Base-by-base conservation (phyloP, 176 grass and related monocot species). In the Tillandsia fasciculata region DNA sequence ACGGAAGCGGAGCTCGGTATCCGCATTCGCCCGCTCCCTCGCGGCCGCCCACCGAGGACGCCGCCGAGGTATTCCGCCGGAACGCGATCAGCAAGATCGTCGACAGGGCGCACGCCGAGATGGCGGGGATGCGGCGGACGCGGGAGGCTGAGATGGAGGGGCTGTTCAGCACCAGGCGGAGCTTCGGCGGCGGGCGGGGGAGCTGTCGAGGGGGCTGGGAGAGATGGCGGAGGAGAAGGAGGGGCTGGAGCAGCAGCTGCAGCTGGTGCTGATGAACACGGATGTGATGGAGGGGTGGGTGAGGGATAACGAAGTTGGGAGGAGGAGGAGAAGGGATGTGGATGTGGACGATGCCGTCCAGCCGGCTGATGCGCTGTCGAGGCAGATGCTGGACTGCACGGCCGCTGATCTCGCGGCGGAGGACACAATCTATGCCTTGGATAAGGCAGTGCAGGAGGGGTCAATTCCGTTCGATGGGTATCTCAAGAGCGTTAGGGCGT, bases 381-480 rank as follows among this genome's bases (percentile, higher is more conserved):
- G 69, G 71, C 91, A 96, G 84, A 91, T 91, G 80, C 66, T 88
- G 4, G 85, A 91, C 23, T 88, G 87, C 75, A 91, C 91, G 0
- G 87, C 82, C 0, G 77, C 87, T 0, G 91, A 96, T 75, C 70
- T 91, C 71, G 87, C 87, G 0, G 77, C 80, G 0, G 91, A 96
- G 74, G 91, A 96, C 50, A 79, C 87, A 20, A 84, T 96, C 57
- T 88, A 95, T 9, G 79, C 87, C 0, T 85, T 96, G 0, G 91
- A 96, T 78, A 96, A 88, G 74, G 91, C 91, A 0, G 75, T 82
- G 51, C 91, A 96, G 66, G 91, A 96, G 65, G 91, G 91, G 2
- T 67, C 82, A 0, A 73, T 96, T 50, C 82, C 82, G 1, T 88
- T 88, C 27, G 91, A 96, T 2, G 77, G 70, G 49, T 96, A 96